Percentiles rank a stretch among this genome's conserved stretches.
phyloP scores from a whole-genome alignment of 2,329 filamentous ascomycete species.

The Colletotrichum liaoningense region DNA sequence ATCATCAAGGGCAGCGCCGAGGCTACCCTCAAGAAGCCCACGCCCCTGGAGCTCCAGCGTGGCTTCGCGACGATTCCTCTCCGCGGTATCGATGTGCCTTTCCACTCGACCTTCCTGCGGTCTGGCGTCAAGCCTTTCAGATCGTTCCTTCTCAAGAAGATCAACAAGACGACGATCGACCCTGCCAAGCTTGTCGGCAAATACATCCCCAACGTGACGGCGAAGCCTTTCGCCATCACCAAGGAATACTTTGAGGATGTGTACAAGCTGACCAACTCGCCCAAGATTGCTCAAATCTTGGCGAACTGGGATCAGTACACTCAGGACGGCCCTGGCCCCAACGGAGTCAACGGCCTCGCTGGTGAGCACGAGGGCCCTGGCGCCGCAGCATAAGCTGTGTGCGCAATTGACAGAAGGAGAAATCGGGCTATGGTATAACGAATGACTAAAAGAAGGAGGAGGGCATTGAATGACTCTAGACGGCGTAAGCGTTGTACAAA shows the following conservation, averaged over 20 bases:
- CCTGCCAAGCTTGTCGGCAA: constrained; percentile 97
- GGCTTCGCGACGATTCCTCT: constrained; percentile 98
- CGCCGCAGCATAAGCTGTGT: constrained; percentile 49
- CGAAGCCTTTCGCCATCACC: constrained; percentile 92
- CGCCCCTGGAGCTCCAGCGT: constrained; percentile 89
- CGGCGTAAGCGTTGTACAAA: constrained; percentile 34
- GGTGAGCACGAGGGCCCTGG: constrained; percentile 54
- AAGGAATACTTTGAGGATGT: constrained; percentile 99
- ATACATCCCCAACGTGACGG: constrained; percentile 99
- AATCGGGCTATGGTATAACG: constrained; percentile 23
- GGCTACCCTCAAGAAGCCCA: constrained; percentile 88
- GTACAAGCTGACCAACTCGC: constrained; percentile 89
- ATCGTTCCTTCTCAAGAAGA: constrained; percentile 98
- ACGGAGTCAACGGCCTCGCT: constrained; percentile 48
- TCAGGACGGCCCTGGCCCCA: constrained; percentile 58
- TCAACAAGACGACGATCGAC: constrained; percentile 98
- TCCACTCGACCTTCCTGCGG: constrained; percentile 98
- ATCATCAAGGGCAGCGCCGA: constrained; percentile 92
- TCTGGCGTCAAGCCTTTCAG: constrained; percentile 99
- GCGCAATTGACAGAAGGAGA: constrained; percentile 40
- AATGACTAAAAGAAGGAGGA: constrained; percentile 2
- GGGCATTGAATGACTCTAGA: constrained; percentile 32
- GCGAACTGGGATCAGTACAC: constrained; percentile 86
- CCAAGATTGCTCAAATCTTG: constrained; percentile 81
- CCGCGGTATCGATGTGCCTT: constrained; percentile 96